Conservation (phyloP, 2,329 filamentous ascomycete genomes). For the Fusarium globosum region DNA sequence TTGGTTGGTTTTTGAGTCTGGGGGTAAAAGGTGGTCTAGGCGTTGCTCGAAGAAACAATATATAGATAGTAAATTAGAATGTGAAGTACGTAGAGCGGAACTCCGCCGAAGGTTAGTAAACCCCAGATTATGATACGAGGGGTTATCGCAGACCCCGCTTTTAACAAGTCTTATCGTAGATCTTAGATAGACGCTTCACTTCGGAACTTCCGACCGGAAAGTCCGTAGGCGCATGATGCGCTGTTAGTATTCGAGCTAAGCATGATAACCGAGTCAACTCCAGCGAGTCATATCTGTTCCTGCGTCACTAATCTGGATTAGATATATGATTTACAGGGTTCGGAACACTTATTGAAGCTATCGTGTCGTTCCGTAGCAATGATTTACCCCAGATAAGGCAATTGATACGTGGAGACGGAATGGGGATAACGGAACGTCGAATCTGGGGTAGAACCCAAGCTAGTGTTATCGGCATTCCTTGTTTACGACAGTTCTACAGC, state of each 20-base stretch:
- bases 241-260: neutral
- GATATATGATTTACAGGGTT: neutral
- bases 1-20: neutral
- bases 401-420: constrained; percentile 12
- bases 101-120: neutral
- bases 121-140: neutral
- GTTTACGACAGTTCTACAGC: neutral
- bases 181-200: neutral
- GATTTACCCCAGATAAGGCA: neutral
- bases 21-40: neutral
- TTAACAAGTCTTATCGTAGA: neutral
- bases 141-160: neutral
- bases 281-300: neutral
- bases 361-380: neutral
- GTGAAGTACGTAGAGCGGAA: neutral
- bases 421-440: constrained; percentile 5
- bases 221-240: neutral
- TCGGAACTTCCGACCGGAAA: constrained; percentile 30
- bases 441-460: constrained; percentile 17
- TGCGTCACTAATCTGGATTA: neutral
- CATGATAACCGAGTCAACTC: neutral
- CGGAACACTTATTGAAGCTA: neutral
- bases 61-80: neutral
- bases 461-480: constrained; percentile 8
- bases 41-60: neutral